phyloP scores from a whole-genome alignment of 176 grass and related monocot species.

The Elymus sibiricus region DNA sequence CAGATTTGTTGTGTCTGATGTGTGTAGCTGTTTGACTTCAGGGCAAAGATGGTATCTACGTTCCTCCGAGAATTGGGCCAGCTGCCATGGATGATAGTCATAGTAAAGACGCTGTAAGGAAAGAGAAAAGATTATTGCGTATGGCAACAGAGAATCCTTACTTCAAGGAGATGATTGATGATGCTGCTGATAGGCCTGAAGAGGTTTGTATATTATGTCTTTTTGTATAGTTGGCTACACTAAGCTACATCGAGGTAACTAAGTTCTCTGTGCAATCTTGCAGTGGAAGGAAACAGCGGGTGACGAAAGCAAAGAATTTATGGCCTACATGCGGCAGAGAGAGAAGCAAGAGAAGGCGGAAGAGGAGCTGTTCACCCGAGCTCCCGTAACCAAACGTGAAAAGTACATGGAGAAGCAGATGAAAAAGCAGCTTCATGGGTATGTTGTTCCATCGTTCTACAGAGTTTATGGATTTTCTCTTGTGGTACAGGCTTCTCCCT shows the following conservation, averaged over 20 bases:
- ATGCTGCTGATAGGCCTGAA: constrained; percentile 69
- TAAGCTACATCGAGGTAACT: constrained; percentile 1
- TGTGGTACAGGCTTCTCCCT: neutral
- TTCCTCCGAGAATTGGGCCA: constrained; percentile 72
- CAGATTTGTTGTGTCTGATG: constrained; percentile 13
- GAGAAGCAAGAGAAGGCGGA: constrained; percentile 63
- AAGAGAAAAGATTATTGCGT: constrained; percentile 56
- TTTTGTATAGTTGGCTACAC: neutral
- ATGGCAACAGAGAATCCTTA: constrained; percentile 64
- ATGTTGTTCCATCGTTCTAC: constrained; percentile 16
- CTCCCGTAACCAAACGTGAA: constrained; percentile 73
- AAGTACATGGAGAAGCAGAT: constrained; percentile 70
- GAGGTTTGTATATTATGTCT: constrained; percentile 58
- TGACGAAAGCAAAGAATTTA: constrained; percentile 81
- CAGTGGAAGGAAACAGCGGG: constrained; percentile 75
- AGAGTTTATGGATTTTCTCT: neutral
- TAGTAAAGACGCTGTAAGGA: constrained; percentile 68
- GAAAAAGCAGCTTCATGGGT: constrained; percentile 68
- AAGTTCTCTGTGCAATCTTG: neutral
- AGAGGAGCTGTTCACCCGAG: constrained; percentile 77
- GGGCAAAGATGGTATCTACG: constrained; percentile 71
- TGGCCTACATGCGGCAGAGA: constrained; percentile 58
- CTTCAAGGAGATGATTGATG: constrained; percentile 68
- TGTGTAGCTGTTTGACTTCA: constrained; percentile 27
- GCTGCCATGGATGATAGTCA: constrained; percentile 47